A percentile compares a stretch with the other conserved stretches of the same genome.
Conservation (phyloP, 768 basidiomycete genomes). For the Hysterangium stoloniferum region DNA sequence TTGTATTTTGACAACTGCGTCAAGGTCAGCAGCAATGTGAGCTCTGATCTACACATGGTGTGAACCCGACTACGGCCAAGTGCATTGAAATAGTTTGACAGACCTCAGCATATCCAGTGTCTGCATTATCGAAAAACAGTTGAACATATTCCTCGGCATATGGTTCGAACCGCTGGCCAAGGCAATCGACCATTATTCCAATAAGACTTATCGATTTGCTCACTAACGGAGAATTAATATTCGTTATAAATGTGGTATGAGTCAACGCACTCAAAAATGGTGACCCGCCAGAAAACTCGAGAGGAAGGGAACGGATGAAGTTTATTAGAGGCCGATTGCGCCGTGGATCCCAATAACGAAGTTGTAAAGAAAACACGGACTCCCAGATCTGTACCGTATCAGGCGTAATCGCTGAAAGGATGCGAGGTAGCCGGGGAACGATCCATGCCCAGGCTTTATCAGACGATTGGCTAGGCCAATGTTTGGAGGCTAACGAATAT, state of each 20-base stretch:
- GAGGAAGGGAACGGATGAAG: conserved; percentile 66
- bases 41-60: conserved; percentile 47
- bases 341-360: conserved; percentile 73
- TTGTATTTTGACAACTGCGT: conserved; percentile 45
- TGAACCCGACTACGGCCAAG: neutral
- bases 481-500: conserved; percentile 82
- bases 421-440: conserved; percentile 45
- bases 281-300: conserved; percentile 80
- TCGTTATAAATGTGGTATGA: neutral
- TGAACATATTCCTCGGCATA: conserved; percentile 62
- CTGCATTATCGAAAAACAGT: conserved; percentile 64
- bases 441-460: conserved; percentile 70
- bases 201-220: conserved; percentile 66
- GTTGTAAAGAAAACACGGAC: conserved; percentile 40
- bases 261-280: conserved; percentile 69
- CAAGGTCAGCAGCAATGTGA: conserved; percentile 60
- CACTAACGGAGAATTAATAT: conserved; percentile 42
- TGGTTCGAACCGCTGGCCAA: conserved; percentile 59
- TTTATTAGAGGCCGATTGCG: conserved; percentile 63
- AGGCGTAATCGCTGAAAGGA: conserved; percentile 73
- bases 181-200: conserved; percentile 55
- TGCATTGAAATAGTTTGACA: conserved; percentile 1
- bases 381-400: conserved; percentile 80
- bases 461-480: conserved; percentile 57
- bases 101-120: conserved; percentile 84